These are phyloP conservation scores for Acacia crassicarpa DNA, from an alignment of 306 rosid species.

Conservation along the genomic window DNA sequence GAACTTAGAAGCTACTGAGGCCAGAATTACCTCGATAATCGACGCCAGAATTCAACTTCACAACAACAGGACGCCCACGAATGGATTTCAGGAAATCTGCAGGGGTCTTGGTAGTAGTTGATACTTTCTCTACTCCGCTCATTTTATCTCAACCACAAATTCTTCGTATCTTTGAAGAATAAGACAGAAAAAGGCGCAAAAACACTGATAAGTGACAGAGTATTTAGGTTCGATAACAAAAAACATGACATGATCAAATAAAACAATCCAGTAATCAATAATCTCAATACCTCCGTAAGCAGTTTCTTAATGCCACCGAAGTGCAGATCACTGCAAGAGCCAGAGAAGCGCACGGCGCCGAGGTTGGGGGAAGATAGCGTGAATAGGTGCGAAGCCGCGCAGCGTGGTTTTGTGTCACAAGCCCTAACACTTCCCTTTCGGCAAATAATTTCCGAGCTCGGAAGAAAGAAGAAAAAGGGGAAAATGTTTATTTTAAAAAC, in stretches of 20 bases:
- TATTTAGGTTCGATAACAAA: background rate
- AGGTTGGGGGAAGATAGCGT: background rate
- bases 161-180: background rate
- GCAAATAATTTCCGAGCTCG: background rate
- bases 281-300: background rate
- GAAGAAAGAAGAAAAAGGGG: no score
- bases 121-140: slow-evolving; percentile 67
- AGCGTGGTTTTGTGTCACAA: background rate
- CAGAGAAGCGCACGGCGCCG: background rate
- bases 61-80: slow-evolving; percentile 94
- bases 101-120: slow-evolving; percentile 77
- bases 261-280: background rate
- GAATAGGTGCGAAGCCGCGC: background rate
- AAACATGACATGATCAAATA: background rate
- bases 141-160: slow-evolving; percentile 20
- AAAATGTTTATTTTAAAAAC: no score
- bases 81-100: slow-evolving; percentile 93
- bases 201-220: background rate
- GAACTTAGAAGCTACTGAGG: background rate
- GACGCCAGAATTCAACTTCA: slow-evolving; percentile 89
- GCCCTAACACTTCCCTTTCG: background rate
- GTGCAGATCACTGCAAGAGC: background rate
- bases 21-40: slow-evolving; percentile 71
- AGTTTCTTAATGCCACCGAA: background rate
- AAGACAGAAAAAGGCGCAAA: background rate